Evolutionary conservation across 2,329 filamentous ascomycete species (phyloP), one percentile per base, ranked within the genome.

Genomic region (Pyrenochaeta sp.): DNA sequence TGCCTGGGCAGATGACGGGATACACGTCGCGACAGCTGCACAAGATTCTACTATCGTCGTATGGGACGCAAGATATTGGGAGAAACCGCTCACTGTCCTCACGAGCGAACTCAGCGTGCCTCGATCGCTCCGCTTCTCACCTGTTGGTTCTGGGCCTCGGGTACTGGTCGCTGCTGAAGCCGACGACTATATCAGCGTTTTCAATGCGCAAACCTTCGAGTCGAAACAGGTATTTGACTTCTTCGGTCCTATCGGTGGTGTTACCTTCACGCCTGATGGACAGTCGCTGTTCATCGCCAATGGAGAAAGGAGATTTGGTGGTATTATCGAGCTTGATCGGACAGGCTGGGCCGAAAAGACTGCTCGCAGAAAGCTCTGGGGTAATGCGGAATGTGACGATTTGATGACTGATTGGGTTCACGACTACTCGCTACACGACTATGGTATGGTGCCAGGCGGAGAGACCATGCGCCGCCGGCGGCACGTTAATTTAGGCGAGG

Each of bases 1-100:
- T 66, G 90, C 89, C 61, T 94, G 90, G 90, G 88, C 90, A 15
- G 86, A 89, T 47, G 88, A 93, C 68, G 90, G 90, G 29, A 87
- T 87, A 77, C 88, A 87, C 11, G 83, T 93, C 17, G 90, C 90
- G 11, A 93, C 90, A 0, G 90, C 87, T 18, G 89, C 88, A 56
- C 90, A 94, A 73, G 90, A 94, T 72, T 88, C 83, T 69, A 83
- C 82, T 23, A 82, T 93, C 61, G 86, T 87, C 59, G 85, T 94
- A 43, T 93, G 89, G 87, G 90, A 94, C 70, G 88, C 90, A 7
- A 83, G 90, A 7, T 86, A 84, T 48, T 91, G 89, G 87, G 81
- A 77, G 39, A 77, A 82, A 49, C 81, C 82, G 7, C 76, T 82
- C 4, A 78, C 79, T 15, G 83, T 83, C 10, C 78, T 93, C 20